Evolutionary conservation across 805 yeast genomes (phyloP), one percentile per base, ranked within the genome.

Genomic region (Jamesozyma lodderae): DNA sequence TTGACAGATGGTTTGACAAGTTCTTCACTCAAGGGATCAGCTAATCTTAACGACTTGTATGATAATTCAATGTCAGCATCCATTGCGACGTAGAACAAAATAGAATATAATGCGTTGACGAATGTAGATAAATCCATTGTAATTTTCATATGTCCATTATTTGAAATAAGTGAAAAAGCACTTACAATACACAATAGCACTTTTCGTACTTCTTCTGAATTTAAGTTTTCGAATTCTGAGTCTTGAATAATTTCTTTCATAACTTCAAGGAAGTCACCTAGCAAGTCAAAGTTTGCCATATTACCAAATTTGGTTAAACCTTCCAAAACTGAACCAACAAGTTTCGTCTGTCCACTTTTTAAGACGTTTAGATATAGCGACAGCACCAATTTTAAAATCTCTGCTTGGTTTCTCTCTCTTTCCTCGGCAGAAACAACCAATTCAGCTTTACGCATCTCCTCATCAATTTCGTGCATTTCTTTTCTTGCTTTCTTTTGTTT

Each of bases 181-280:
- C 97, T 90, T 13, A 81, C 86, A 32, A 87, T 76, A 57, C 95
- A 84, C 17, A 92, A 68, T 31, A 90, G 66, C 0, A 84, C 69
- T 45, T 86, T 87, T 46, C 96, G 75, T 27, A 79, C 68, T 47
- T 77, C 76, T 36, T 55, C 57, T 32, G 69, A 51, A 32, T 70
- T 63, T 14, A 67, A 58, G 27, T 73, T 70, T 7, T 69, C 73
- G n/a, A 67, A 50, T 15, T 66, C 68, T 29, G 65, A 61, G 40
- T 73, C 83, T 10, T 53, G 51, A 57, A 86, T 75, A 18, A 88
- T 73, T 59, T 92, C 97, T 48, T 88, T 71, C 59, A 92, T 69
- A 6, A 88, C 95, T 55, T 81, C 94, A 36, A 92, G 67, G 61
- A 92, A 78, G 57, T 92, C 98, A 19, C 97, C 97, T 48, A 92